Percentiles rank a stretch among this genome's conserved stretches.
These are phyloP conservation scores for Akanthomyces muscarius DNA, from an alignment of 2,329 filamentous ascomycete genomes.

Conservation along the genomic window DNA sequence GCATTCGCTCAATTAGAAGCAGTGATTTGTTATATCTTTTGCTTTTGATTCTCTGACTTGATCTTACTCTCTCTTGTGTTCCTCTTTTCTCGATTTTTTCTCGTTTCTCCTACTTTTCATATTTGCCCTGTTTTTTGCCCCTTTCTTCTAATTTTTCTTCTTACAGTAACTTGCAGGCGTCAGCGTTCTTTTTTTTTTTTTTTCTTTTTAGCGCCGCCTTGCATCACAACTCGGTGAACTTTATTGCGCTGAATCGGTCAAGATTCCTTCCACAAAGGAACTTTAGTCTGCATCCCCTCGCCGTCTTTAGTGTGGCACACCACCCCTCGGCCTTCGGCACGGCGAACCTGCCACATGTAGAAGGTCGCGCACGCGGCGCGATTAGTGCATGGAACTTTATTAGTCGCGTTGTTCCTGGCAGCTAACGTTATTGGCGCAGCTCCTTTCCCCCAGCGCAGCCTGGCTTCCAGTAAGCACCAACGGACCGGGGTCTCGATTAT, in stretches of 20 bases:
- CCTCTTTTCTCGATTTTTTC: no score
- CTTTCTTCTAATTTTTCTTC: no score
- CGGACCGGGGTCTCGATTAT: neutral
- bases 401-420: neutral
- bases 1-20: neutral
- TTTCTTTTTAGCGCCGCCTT: no score
- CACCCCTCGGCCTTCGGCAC: constrained; percentile 12
- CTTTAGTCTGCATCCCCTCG: neutral
- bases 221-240: neutral
- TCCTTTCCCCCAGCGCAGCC: neutral
- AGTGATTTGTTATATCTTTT: no score
- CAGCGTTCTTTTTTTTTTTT: no score
- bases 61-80: no score
- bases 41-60: no score
- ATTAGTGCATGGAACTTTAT: neutral
- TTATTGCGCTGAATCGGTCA: neutral
- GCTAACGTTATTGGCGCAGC: neutral
- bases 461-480: neutral
- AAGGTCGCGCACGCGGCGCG: neutral
- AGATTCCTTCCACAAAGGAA: neutral
- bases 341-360: constrained; percentile 5
- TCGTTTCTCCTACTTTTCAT: neutral
- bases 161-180: no score
- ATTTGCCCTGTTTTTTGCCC: no score
- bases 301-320: neutral